Conservation (phyloP, 2,329 filamentous ascomycete genomes). For the Escovopsis weberi region DNA sequence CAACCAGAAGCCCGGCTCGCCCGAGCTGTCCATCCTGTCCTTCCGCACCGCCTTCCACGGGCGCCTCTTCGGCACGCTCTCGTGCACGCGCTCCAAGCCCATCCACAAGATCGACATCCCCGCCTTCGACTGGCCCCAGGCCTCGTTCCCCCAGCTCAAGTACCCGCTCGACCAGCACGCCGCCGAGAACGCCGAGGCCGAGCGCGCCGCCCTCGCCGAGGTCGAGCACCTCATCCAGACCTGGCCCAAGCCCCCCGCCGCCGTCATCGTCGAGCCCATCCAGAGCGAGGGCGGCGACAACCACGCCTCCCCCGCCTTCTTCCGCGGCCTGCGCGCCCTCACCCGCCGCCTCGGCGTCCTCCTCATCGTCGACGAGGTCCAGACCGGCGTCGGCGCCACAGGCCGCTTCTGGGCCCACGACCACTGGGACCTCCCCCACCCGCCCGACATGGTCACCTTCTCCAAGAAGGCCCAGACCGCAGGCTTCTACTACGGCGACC, state of each 20-base stretch:
- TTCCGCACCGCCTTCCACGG: conserved; percentile 87
- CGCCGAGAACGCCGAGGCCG: conserved; percentile 68
- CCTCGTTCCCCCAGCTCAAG: conserved; percentile 70
- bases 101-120: conserved; percentile 94
- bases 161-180: conserved; percentile 73
- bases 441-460: conserved; percentile 90
- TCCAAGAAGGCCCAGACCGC: conserved; percentile 91
- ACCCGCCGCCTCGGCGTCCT: conserved; percentile 66
- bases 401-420: conserved; percentile 96
- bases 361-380: conserved; percentile 86
- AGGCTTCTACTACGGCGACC: conserved; percentile 80
- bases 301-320: conserved; percentile 78
- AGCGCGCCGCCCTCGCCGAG: conserved; percentile 68
- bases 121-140: conserved; percentile 89
- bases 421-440: conserved; percentile 69
- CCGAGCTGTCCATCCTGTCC: conserved; percentile 67
- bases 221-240: conserved; percentile 68
- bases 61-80: conserved; percentile 74
- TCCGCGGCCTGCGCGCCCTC: conserved; percentile 66
- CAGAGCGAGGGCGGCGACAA: conserved; percentile 93
- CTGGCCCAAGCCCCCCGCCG: conserved; percentile 66
- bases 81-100: conserved; percentile 80
- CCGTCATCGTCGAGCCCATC: conserved; percentile 77
- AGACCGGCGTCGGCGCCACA: conserved; percentile 84
- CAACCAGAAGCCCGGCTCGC: conserved; percentile 64